Conservation (phyloP, 768 basidiomycete species). For the Serendipita sp. region DNA sequence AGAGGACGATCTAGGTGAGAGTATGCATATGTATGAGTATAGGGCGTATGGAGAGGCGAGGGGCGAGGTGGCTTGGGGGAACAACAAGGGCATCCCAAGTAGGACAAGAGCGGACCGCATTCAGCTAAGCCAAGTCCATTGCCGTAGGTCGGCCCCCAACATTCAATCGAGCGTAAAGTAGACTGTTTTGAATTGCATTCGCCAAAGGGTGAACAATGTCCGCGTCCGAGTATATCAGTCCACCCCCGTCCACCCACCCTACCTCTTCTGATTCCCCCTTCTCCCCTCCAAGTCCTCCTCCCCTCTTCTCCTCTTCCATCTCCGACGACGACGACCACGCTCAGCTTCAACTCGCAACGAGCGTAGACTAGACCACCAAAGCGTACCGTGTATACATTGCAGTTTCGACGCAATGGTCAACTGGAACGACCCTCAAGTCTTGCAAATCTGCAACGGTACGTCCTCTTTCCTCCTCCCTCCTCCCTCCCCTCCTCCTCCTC, state of each 20-base stretch:
- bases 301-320: not conserved
- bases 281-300: not conserved
- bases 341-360: not conserved
- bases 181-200: too few species aligned
- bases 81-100: too few species aligned
- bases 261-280: not conserved
- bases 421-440: not conserved
- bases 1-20: too few species aligned
- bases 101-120: too few species aligned
- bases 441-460: not conserved
- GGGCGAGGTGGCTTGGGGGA: too few species aligned
- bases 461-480: not conserved
- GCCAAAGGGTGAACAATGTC: too few species aligned
- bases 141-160: too few species aligned
- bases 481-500: not conserved
- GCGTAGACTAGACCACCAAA: not conserved
- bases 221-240: not conserved
- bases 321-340: not conserved
- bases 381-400: not conserved
- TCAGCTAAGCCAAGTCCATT: too few species aligned
- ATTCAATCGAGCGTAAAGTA: too few species aligned
- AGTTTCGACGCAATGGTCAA: not conserved
- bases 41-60: too few species aligned
- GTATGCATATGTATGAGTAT: too few species aligned
- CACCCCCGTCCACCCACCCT: not conserved